Base-by-base conservation (phyloP, 2,329 filamentous ascomycete species). In the Tolypocladium paradoxum region DNA sequence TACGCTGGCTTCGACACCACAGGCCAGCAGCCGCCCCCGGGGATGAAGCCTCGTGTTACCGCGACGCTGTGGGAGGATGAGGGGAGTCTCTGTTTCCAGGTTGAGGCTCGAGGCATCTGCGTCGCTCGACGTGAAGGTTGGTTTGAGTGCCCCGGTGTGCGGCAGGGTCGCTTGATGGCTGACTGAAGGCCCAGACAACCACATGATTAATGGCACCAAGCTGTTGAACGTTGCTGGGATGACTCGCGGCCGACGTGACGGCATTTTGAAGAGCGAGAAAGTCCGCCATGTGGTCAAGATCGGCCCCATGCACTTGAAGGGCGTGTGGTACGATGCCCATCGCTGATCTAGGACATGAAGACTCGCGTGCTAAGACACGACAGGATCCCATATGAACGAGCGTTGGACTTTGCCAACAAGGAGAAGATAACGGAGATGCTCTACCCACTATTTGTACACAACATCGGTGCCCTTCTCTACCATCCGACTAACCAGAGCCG, bases 121-220 rank as follows among this genome's bases (percentile, higher is more conserved):
- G 93, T 97, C 54, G 92, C 92, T 51, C 83, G 93, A 60, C 81
- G 93, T 67, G 92, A 97, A 81, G 90, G 90, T 93, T 72, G 61
- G 76, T 64, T 53, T 45, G 53, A 11, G 48, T 6, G 36, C 45
- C 6, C 29, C 33, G 9, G 3, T 33, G 22, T 6, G 35, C 51
- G 18, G 8, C 22, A 6, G 29, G 4, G 3, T 14, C 29, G 14
- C 14, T 43, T 7, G 43, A 6, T 31, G 48, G 43, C 33, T 49
- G 34, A 53, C 43, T 40, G 48, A 48, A 33, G 24, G 24, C 48
- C 43, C 58, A 95, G 92, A 96, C 64, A 97, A 96, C 71, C 90
- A 96, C 73, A 96, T 99, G 89, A 96, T 99, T 70, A 99, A 97
- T 64, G 93, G 93, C 20, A 99, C 93, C 1, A 99, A 97, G 70